Percentiles rank a stretch among this genome's conserved stretches.
phyloP scores from a whole-genome alignment of 2,329 filamentous ascomycete species.

The Calonectria fujianensis region DNA sequence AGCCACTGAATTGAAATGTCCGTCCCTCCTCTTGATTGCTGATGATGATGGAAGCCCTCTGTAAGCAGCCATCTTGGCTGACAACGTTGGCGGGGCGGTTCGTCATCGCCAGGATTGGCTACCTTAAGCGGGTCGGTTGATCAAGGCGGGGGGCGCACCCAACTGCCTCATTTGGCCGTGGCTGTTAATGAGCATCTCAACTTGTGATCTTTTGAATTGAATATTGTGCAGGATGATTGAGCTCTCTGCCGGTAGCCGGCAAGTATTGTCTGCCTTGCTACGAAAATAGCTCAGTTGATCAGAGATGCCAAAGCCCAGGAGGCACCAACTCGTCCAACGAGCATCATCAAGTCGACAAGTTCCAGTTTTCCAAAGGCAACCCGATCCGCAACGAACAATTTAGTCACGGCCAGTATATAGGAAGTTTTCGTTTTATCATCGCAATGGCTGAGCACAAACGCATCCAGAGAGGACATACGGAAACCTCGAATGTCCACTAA shows the following conservation, averaged over 20 bases:
- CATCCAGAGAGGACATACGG: constrained; percentile 71
- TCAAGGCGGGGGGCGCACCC: constrained; percentile 26
- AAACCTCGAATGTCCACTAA: constrained; percentile 67
- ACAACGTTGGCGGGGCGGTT: constrained; percentile 33
- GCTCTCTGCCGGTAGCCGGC: neutral
- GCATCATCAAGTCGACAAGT: constrained; percentile 54
- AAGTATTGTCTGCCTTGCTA: neutral
- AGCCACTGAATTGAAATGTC: neutral
- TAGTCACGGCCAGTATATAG: constrained; percentile 64
- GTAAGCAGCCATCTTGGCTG: constrained; percentile 40
- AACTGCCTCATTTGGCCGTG: constrained; percentile 25
- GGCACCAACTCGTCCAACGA: constrained; percentile 58
- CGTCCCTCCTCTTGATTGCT: neutral
- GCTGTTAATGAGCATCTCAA: neutral
- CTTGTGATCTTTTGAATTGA: neutral
- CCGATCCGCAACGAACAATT: constrained; percentile 67
- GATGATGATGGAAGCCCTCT: constrained; percentile 32
- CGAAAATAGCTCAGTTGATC: constrained; percentile 13
- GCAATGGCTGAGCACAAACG: constrained; percentile 64
- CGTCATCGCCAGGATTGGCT: constrained; percentile 36
- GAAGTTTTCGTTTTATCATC: constrained; percentile 51
- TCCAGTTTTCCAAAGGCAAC: constrained; percentile 61
- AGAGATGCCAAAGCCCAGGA: constrained; percentile 58
- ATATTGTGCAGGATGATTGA: neutral
- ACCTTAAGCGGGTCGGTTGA: constrained; percentile 7